Evolutionary conservation across 2,329 filamentous ascomycete genomes (phyloP), one percentile per base, ranked within the genome.

Genomic region (Kalmusia sp.): DNA sequence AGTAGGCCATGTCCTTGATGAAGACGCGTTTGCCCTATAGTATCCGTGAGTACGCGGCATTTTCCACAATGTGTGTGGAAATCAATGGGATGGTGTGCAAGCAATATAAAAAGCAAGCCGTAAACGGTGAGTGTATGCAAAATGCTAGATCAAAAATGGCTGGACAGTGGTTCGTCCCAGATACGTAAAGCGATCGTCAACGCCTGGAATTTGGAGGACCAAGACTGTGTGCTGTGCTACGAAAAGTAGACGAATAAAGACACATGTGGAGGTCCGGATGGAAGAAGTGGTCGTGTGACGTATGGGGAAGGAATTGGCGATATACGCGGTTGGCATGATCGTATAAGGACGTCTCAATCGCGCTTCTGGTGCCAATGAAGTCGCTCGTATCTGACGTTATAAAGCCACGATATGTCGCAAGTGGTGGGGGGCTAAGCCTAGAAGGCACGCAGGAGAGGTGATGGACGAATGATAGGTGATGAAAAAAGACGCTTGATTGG

Each of bases 1-100:
- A 98, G 77, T 97, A 89, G 51, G 90, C 88, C 79, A 98, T 99
- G 75, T 98, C 95, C 77, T 99, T 99, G 84, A 99, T 95, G 79
- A 98, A 97, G 66, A 96, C 80, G 64, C 93, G 90, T 80, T 96
- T 96, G 67, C 87, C 90, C 90, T 96, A 64, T 57, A 17, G 12
- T 8, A 15, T 46, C 7, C 27, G 63, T 72, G 50, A 73, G 70
- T 50, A 54, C 53, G 54, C 45, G 53, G 46, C 46, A 44, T 46
- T 1, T 31, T 47, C 46, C 27, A 47, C 17, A 15, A 40, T 25
- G n/a, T 44, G 8, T 41, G 31, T 17, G 12, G 11, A 40, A 39
- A 24, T 44, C n/a, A 11, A 34, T 51, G 35, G 27, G 38, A 25
- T 40, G 43, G 15, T 33, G 35, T 34, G n/a, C 15, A 25, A n/a